Conservation (phyloP, 208 protist genomes). For the Trypanosoma avium region DNA sequence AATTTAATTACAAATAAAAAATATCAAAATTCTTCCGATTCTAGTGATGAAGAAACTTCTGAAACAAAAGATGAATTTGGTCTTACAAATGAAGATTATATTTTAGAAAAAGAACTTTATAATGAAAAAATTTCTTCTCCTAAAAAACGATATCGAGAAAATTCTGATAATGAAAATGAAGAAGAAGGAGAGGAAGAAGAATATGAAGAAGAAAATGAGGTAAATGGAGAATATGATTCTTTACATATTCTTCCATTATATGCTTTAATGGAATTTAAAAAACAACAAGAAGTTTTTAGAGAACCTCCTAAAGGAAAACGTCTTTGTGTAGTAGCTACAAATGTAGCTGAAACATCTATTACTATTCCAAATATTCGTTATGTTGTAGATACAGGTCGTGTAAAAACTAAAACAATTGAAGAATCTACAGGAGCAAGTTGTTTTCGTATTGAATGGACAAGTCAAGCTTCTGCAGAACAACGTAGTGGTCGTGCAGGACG, state of each 20-base stretch:
- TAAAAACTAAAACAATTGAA: slow-evolving; percentile 97
- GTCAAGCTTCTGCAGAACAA: slow-evolving; percentile 96
- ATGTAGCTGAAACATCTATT: slow-evolving; percentile 99
- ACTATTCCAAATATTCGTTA: slow-evolving; percentile 99
- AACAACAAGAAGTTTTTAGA: slow-evolving; percentile 95
- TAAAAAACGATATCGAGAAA: slow-evolving; percentile 30
- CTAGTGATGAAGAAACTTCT: slow-evolving; percentile 19
- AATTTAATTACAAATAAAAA: slow-evolving; percentile 24
- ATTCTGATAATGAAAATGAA: slow-evolving; percentile 23
- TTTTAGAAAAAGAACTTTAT: slow-evolving; percentile 46
- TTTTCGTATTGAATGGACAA: slow-evolving; percentile 96
- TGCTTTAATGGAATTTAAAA: slow-evolving; percentile 91
- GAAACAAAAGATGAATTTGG: slow-evolving; percentile 52
- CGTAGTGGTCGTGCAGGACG: slow-evolving; percentile 95
- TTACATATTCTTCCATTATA: slow-evolving; percentile 99
- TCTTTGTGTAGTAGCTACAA: slow-evolving; percentile 99
- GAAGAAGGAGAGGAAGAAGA: slow-evolving; percentile 54
- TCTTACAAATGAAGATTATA: slow-evolving; percentile 47
- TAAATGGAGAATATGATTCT: slow-evolving; percentile 85
- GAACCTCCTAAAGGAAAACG: slow-evolving; percentile 83
- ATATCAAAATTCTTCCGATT: slow-evolving; percentile 10
- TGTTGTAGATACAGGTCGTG: slow-evolving; percentile 98
- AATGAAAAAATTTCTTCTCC: background rate
- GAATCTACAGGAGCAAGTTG: slow-evolving; percentile 96
- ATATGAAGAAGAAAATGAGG: slow-evolving; percentile 63